Base-by-base conservation (phyloP, 2,329 filamentous ascomycete species). In the Orbilia oligospora region DNA sequence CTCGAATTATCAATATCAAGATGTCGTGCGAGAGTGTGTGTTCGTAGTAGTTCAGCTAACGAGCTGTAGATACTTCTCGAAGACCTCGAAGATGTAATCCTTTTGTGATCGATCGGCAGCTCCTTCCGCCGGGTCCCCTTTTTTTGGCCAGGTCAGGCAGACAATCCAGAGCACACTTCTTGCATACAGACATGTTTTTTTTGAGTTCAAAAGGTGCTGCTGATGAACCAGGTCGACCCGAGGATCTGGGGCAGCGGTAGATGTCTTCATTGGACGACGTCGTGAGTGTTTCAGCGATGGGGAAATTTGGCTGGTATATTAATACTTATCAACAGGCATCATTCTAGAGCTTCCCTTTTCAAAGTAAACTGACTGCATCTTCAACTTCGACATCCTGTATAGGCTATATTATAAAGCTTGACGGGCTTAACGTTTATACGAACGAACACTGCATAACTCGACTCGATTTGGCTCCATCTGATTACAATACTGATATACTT, bases 211-310 rank as follows among this genome's bases (percentile, higher is more conserved):
- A n/a, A 63, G 55, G 24, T 72, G 36, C 36, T 71, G 73, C 68
- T 67, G 58, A 77, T 71, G 66, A 51, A 78, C 75, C 44, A 78
- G 75, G 75, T 72, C 66, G 75, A 72, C 75, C 75, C 75, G 75
- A 69, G 75, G 75, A 72, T 69, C 63, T 78, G 75, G 75, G 68
- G 61, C 61, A 56, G 51, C 68, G 58, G 68, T 55, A 64, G 68
- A 71, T 78, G 75, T 48, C 44, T 64, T 58, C 44, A 75, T 75
- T 75, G 71, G 71, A 58, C 61, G 38, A 22, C 24, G 41, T 56
- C 44, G 38, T 61, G 70, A 73, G 70, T 73, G 70, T 73, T 73
- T 77, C 48, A 67, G 72, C 27, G 46, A 41, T 67, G 61, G 56
- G 73, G 73, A 67, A 65, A 65, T 58, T 69, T 64, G 66, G 22